Conservation (phyloP, 2,329 filamentous ascomycete genomes). For the Colletotrichum destructivum region DNA sequence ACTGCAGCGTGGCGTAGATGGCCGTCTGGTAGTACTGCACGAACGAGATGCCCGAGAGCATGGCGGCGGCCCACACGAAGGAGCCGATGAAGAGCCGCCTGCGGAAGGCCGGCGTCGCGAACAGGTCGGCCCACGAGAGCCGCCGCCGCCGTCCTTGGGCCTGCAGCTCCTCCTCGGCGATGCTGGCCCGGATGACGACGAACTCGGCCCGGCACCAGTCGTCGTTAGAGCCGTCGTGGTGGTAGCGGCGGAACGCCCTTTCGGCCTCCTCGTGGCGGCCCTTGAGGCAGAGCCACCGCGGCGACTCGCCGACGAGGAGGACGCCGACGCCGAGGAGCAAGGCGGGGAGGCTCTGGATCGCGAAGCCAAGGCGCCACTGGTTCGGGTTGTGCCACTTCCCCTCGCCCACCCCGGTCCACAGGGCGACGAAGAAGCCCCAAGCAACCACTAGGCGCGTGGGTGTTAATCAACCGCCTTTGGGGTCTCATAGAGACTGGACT, state of each 20-base stretch:
- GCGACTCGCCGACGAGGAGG: constrained; percentile 54
- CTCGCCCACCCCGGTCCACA: constrained; percentile 58
- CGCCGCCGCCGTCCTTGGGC: constrained; percentile 41
- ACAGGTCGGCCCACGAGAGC: constrained; percentile 53
- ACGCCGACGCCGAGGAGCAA: constrained; percentile 53
- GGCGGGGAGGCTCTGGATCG: constrained; percentile 54
- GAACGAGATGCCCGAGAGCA: constrained; percentile 59
- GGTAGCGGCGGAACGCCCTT: constrained; percentile 52
- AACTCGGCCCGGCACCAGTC: constrained; percentile 56
- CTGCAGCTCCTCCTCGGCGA: constrained; percentile 48
- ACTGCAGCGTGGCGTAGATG: constrained; percentile 58
- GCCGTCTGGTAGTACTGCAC: constrained; percentile 60
- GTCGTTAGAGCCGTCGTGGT: constrained; percentile 53
- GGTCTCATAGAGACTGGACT: constrained; percentile 10
- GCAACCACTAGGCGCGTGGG: constrained; percentile 52
- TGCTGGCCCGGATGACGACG: constrained; percentile 53
- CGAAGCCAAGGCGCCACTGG: constrained; percentile 58
- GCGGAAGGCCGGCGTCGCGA: constrained; percentile 53
- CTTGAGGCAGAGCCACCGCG: constrained; percentile 55
- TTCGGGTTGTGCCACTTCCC: constrained; percentile 55
- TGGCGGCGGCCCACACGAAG: constrained; percentile 59
- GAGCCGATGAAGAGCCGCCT: constrained; percentile 56
- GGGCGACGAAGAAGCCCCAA: constrained; percentile 58
- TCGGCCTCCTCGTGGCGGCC: constrained; percentile 55
- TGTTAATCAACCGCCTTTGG: too few relatives aligned